Percentiles rank a stretch among this genome's conserved stretches.
phyloP scores from a whole-genome alignment of 2,329 filamentous ascomycete genomes.

The Colletotrichum euphorbiae region DNA sequence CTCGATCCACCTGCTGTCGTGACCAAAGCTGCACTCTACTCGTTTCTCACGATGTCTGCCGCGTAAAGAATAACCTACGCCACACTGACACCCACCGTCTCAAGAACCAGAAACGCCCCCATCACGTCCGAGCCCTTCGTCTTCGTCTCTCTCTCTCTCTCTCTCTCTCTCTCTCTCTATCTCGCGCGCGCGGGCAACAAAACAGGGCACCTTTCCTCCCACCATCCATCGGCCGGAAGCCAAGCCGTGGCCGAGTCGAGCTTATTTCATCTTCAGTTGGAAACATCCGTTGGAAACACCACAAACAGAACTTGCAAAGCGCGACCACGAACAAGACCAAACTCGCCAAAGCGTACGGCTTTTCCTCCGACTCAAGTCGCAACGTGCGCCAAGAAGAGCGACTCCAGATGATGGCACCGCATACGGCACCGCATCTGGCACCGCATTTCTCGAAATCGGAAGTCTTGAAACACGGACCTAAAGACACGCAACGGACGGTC shows the following conservation, averaged over 20 bases:
- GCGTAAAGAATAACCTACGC: conserved; percentile 23
- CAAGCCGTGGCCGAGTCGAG: conserved; percentile 18
- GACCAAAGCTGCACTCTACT: too few relatives aligned
- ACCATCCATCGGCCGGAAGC: conserved; percentile 7
- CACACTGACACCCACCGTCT: conserved; percentile 36
- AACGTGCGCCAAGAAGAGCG: conserved; percentile 37
- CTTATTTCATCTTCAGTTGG: conserved; percentile 12
- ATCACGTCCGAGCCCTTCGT: conserved; percentile 24
- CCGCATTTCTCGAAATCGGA: conserved; percentile 2
- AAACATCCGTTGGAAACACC: neutral
- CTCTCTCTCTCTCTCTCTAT: neutral
- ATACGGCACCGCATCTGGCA: conserved; percentile 15
- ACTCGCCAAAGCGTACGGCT: neutral
- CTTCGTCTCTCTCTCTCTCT: too few relatives aligned
- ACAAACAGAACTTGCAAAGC: conserved; percentile 6
- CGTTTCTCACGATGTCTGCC: neutral
- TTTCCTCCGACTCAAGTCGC: conserved; percentile 26
- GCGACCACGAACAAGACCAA: neutral
- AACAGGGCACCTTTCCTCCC: neutral
- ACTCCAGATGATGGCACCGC: conserved; percentile 34
- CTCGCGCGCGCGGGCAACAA: neutral
- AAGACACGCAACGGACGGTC: conserved; percentile 13
- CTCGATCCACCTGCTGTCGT: too few relatives aligned
- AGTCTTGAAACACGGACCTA: conserved; percentile 32
- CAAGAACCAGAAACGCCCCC: conserved; percentile 29